These are phyloP conservation scores for Herpetomonas tarakana DNA, from an alignment of 208 protist genomes.

Conservation along the genomic window DNA sequence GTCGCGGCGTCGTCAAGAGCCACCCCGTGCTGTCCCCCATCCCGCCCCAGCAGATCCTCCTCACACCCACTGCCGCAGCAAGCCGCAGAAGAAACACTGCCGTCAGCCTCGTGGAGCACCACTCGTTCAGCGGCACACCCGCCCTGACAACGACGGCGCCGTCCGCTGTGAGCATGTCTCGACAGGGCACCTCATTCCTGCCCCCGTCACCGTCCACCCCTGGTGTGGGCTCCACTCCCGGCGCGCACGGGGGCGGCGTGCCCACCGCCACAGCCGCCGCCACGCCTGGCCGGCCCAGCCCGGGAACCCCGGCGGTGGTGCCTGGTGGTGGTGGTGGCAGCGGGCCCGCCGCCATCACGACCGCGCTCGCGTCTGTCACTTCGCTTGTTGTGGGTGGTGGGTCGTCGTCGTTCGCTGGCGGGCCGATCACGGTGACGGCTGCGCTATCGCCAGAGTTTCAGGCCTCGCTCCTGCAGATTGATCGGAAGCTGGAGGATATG, in stretches of 20 bases:
- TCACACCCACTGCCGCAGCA: too few relatives aligned
- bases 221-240: neutral
- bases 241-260: neutral
- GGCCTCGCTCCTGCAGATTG: slow-evolving; percentile 29
- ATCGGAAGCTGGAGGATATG: slow-evolving; percentile 39
- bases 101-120: too few relatives aligned
- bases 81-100: too few relatives aligned
- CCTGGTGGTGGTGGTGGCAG: neutral
- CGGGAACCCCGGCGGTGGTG: neutral
- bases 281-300: neutral
- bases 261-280: neutral
- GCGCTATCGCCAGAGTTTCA: slow-evolving; percentile 23
- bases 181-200: slow-evolving; percentile 4
- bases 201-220: neutral
- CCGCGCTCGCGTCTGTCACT: neutral
- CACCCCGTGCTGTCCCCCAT: neutral
- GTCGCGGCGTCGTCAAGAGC: neutral
- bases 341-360: neutral
- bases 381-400: too few relatives aligned
- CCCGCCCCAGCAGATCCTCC: neutral
- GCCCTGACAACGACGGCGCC: neutral
- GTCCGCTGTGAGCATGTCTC: neutral
- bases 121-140: neutral
- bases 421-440: slow-evolving; percentile 1
- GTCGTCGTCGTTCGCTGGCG: neutral